Percentiles rank a stretch among this genome's conserved stretches.
phyloP scores from a whole-genome alignment of 2,329 filamentous ascomycete species.

The Rachicladosporium sp. region DNA sequence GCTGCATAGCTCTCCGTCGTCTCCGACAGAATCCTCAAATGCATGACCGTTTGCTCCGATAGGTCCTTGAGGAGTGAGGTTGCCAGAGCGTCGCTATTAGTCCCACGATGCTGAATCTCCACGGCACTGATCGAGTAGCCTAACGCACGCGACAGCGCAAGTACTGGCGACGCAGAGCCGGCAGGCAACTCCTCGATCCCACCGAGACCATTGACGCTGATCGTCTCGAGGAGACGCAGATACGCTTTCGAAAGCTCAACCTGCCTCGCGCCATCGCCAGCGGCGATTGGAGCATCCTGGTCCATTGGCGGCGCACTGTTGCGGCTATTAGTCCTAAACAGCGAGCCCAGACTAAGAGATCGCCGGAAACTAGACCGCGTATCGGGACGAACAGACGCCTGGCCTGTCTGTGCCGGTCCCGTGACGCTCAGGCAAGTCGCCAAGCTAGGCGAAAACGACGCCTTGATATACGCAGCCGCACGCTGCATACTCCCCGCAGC shows the following conservation, averaged over 20 bases:
- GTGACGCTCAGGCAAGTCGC: slow-evolving; percentile 7
- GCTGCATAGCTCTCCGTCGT: slow-evolving; percentile 77
- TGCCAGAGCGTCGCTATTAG: slow-evolving; percentile 50
- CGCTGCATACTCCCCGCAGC: slow-evolving; percentile 21
- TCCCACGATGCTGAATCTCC: slow-evolving; percentile 86
- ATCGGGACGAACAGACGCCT: not conserved
- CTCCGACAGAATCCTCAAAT: slow-evolving; percentile 78
- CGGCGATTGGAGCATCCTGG: not conserved
- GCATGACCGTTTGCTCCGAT: slow-evolving; percentile 69
- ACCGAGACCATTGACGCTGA: slow-evolving; percentile 37
- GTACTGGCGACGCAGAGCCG: slow-evolving; percentile 11
- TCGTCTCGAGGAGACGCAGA: slow-evolving; percentile 42
- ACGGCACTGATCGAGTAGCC: slow-evolving; percentile 77
- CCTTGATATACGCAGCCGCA: slow-evolving; percentile 15
- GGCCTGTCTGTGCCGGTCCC: not conserved
- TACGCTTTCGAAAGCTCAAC: slow-evolving; percentile 41
- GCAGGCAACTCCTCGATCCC: slow-evolving; percentile 6
- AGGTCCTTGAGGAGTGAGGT: slow-evolving; percentile 66
- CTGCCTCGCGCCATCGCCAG: not conserved
- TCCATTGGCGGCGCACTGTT: slow-evolving; percentile 1
- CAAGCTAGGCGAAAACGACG: slow-evolving; percentile 18
- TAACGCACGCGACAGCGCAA: slow-evolving; percentile 35
- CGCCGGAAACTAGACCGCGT: slow-evolving; percentile 6
- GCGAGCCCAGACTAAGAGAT: slow-evolving; percentile 8
- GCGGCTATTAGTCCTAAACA: slow-evolving; percentile 6